A percentile compares a stretch with the other conserved stretches of the same genome.
Evolutionary conservation across 2,329 filamentous ascomycete species (phyloP).

Genomic region (Didymella arachidicola): DNA sequence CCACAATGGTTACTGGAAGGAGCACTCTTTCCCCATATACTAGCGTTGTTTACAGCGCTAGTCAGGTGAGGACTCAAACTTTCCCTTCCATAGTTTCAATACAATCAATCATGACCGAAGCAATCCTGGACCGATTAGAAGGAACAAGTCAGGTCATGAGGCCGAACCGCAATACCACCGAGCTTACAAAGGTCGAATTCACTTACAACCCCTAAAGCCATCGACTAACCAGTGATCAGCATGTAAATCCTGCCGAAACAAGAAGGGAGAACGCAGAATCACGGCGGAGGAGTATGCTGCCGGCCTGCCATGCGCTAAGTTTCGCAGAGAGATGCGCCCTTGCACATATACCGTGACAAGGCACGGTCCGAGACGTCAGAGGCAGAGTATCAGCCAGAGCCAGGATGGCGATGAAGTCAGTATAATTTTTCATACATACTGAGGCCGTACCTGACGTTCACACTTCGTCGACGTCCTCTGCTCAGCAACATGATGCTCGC

Average conservation of each 20-base stretch:
- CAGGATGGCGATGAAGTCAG: conserved; percentile 2
- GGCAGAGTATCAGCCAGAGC: neutral
- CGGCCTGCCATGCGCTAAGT: conserved; percentile 4
- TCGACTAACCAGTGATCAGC: neutral
- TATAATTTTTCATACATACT: neutral
- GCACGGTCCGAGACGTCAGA: conserved; percentile 7
- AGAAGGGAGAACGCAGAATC: neutral
- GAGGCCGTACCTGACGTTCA: neutral
- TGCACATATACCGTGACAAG: conserved; percentile 6
- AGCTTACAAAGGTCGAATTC: neutral
- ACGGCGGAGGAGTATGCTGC: neutral
- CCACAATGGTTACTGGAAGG: too few relatives aligned
- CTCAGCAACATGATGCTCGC: neutral
- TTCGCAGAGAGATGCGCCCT: conserved; percentile 5
- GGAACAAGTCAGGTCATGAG: neutral
- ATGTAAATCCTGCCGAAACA: neutral
- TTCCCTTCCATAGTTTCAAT: too few relatives aligned
- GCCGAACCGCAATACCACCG: neutral
- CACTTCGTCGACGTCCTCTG: neutral
- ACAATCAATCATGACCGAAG: neutral
- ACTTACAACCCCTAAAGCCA: neutral
- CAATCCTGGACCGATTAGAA: neutral
- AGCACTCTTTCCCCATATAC: too few relatives aligned
- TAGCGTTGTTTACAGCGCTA: too few relatives aligned
- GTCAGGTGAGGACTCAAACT: too few relatives aligned